Percentiles rank a stretch among this genome's conserved stretches.
Evolutionary conservation across 768 basidiomycete genomes (phyloP).

Genomic region (Cystobasidium ongulense): DNA sequence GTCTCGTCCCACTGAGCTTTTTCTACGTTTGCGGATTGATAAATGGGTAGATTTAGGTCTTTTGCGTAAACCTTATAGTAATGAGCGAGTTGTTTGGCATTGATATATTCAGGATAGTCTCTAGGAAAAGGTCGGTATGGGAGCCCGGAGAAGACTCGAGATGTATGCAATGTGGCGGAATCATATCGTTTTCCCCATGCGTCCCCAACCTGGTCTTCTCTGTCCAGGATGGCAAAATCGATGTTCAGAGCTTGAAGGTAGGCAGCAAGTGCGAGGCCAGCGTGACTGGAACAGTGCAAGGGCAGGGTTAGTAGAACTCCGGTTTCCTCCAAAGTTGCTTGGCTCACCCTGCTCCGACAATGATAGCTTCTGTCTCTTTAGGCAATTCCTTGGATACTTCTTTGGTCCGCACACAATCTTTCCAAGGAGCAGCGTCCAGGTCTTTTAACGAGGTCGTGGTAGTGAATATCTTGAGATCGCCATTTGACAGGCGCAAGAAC

Average conservation of each 20-base stretch:
- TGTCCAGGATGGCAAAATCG: conserved; percentile 5
- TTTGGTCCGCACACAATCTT: background rate
- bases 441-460: background rate
- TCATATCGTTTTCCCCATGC: conserved; percentile 19
- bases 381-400: background rate
- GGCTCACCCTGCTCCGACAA: conserved; percentile 15
- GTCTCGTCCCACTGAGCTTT: background rate
- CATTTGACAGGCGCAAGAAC: conserved; percentile 5
- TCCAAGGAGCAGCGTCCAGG: conserved; percentile 1
- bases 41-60: conserved; percentile 6
- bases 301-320: background rate
- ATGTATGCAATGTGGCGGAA: conserved; percentile 13
- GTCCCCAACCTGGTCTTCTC: conserved; percentile 19
- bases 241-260: conserved; percentile 18
- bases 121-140: conserved; percentile 17
- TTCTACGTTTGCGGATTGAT: background rate
- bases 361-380: background rate
- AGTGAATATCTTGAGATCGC: conserved; percentile 20
- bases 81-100: background rate
- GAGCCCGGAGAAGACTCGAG: conserved; percentile 1
- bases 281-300: background rate
- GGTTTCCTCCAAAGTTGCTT: background rate
- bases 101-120: conserved; percentile 27
- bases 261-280: conserved; percentile 11
- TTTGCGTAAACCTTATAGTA: conserved; percentile 7